Percentiles rank a stretch among this genome's conserved stretches.
Evolutionary conservation across 2,329 filamentous ascomycete species (phyloP).

Genomic region (Colletotrichum nymphaeae): DNA sequence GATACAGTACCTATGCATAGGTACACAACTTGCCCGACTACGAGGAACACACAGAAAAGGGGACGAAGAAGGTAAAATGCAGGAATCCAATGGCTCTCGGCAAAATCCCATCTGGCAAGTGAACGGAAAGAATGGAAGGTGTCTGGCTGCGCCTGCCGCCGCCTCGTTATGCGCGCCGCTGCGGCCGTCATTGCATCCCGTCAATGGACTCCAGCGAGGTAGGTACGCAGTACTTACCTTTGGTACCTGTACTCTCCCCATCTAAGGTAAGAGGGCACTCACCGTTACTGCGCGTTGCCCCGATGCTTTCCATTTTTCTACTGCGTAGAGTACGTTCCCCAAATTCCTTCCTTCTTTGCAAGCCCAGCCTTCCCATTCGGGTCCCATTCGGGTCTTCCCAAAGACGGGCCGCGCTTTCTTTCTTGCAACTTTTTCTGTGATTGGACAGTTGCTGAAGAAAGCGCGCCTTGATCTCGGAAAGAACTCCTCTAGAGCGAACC

Average conservation of each 20-base stretch:
- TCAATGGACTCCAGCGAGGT: background rate
- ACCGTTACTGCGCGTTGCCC: background rate
- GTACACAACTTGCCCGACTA: too few relatives aligned
- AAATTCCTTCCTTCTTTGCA: background rate
- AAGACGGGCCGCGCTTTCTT: background rate
- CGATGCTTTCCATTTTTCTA: background rate
- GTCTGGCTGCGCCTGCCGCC: background rate
- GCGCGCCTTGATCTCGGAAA: background rate
- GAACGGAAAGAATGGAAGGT: background rate
- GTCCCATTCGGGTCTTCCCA: background rate
- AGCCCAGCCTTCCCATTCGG: background rate
- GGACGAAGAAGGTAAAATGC: background rate
- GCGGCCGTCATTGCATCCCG: background rate
- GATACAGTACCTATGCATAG: too few relatives aligned
- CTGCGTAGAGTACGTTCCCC: too few relatives aligned
- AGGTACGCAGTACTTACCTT: too few relatives aligned
- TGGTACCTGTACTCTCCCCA: background rate
- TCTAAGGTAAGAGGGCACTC: background rate
- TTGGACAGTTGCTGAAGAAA: background rate
- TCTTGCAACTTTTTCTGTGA: background rate
- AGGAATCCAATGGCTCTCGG: background rate
- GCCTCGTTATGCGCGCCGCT: background rate
- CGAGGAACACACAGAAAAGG: too few relatives aligned
- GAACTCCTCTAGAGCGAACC: background rate
- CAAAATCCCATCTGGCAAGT: background rate